These are phyloP conservation scores for Eutrema salsugineum DNA, from an alignment of 441 rosid species.

Conservation along the genomic window DNA sequence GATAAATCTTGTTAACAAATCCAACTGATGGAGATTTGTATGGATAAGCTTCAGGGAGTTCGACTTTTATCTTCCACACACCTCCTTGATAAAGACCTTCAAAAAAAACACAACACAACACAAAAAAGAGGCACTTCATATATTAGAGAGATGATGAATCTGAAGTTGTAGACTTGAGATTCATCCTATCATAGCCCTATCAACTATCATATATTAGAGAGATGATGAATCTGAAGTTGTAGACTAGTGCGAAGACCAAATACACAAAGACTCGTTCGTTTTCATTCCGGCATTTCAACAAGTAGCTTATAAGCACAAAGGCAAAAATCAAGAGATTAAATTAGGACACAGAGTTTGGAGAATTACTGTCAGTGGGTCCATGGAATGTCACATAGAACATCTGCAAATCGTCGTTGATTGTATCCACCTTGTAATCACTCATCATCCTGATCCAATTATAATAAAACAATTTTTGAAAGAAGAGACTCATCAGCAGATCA, in stretches of 20 bases:
- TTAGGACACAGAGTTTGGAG: slow-evolving; percentile 24
- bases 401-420: slow-evolving; percentile 59
- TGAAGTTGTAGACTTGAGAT: not conserved
- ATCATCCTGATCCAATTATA: slow-evolving; percentile 50
- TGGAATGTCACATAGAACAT: slow-evolving; percentile 56
- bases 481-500: slow-evolving; percentile 13
- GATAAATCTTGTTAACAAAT: slow-evolving; percentile 63
- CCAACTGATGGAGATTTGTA: slow-evolving; percentile 63
- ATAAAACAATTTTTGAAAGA: not conserved
- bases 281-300: slow-evolving; percentile 9
- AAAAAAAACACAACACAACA: not conserved
- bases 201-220: no score
- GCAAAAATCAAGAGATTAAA: not conserved
- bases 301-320: slow-evolving; percentile 4
- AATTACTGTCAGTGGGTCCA: slow-evolving; percentile 63
- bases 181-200: not conserved
- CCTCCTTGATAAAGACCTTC: slow-evolving; percentile 70
- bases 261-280: not conserved
- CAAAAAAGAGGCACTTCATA: not conserved
- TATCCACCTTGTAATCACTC: slow-evolving; percentile 76
- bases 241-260: slow-evolving; percentile 14
- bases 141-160: not conserved
- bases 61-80: slow-evolving; percentile 63
- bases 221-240: not conserved
- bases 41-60: slow-evolving; percentile 65